phyloP scores from a whole-genome alignment of 805 yeast species.

The Ogataea trehalophila region DNA sequence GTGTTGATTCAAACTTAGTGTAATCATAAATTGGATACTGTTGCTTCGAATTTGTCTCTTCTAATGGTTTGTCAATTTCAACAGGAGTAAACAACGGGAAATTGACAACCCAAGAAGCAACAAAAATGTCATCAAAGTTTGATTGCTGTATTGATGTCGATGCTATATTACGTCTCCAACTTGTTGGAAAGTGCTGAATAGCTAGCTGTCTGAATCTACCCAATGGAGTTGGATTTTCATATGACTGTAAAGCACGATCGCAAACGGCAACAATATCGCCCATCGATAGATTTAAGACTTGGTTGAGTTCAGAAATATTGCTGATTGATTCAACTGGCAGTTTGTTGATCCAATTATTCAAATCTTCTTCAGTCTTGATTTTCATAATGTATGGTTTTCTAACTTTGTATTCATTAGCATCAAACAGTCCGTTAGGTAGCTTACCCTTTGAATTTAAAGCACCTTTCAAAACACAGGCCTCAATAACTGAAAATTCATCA shows the following conservation, averaged over 20 bases:
- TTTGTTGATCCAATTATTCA: constrained; percentile 39
- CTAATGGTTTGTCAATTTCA: constrained; percentile 31
- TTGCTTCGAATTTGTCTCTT: constrained; percentile 5
- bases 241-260: constrained; percentile 64
- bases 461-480: constrained; percentile 58
- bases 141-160: constrained; percentile 13
- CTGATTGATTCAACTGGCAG: constrained; percentile 11
- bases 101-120: constrained; percentile 82
- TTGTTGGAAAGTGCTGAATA: constrained; percentile 46
- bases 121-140: constrained; percentile 36
- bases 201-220: constrained; percentile 81
- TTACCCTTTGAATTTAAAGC: constrained; percentile 38
- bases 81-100: constrained; percentile 88
- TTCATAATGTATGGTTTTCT: constrained; percentile 57
- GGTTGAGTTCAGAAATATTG: constrained; percentile 20
- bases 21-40: constrained; percentile 61
- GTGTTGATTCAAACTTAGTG: constrained; percentile 60
- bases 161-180: constrained; percentile 40
- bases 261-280: constrained; percentile 79
- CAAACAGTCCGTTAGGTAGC: constrained; percentile 30
- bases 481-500: constrained; percentile 58
- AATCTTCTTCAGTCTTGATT: constrained; percentile 39
- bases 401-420: constrained; percentile 41
- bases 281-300: constrained; percentile 37
- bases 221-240: constrained; percentile 93